phyloP scores from a whole-genome alignment of 805 yeast species.

The Yamadazyma sp. region DNA sequence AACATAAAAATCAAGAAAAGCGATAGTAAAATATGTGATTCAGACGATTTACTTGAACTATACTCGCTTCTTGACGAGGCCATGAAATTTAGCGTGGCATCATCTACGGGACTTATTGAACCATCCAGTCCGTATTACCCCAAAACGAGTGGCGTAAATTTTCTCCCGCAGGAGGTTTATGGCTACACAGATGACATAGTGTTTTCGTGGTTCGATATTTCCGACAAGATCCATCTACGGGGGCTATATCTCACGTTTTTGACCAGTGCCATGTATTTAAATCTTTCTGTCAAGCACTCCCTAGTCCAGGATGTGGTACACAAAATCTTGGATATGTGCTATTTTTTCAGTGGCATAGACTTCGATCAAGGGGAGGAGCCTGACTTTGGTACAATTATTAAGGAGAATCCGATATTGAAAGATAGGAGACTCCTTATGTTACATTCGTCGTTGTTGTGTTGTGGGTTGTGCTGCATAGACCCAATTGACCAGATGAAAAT shows the following conservation, averaged over 20 bases:
- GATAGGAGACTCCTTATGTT: slow-evolving; percentile 18
- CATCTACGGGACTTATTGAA: slow-evolving; percentile 14
- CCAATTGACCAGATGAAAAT: slow-evolving; percentile 13
- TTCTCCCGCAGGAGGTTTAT: slow-evolving; percentile 18
- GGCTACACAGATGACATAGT: slow-evolving; percentile 18
- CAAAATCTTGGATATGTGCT: slow-evolving; percentile 17
- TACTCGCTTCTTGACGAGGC: slow-evolving; percentile 19
- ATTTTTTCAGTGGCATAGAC: slow-evolving; percentile 17
- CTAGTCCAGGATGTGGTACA: slow-evolving; percentile 18
- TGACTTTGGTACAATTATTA: slow-evolving; percentile 9
- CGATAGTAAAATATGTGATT: slow-evolving; percentile 11
- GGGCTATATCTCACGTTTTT: slow-evolving; percentile 33
- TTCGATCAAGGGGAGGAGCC: slow-evolving; percentile 8
- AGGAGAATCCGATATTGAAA: slow-evolving; percentile 7
- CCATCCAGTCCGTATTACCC: slow-evolving; percentile 17
- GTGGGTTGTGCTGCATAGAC: slow-evolving; percentile 16
- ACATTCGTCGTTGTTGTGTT: slow-evolving; percentile 17
- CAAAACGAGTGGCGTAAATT: slow-evolving; percentile 14
- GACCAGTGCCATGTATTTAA: slow-evolving; percentile 14
- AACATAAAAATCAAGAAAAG: slow-evolving; percentile 21
- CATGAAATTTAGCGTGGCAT: slow-evolving; percentile 13
- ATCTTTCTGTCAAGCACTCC: slow-evolving; percentile 10
- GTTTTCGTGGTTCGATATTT: slow-evolving; percentile 49
- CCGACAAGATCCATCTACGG: slow-evolving; percentile 43
- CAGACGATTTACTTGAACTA: slow-evolving; percentile 21